A percentile compares a stretch with the other conserved stretches of the same genome.
Evolutionary conservation across 1,284 basidiomycete species (phyloP).

Genomic region (Apiotrichum mycotoxinovorans): DNA sequence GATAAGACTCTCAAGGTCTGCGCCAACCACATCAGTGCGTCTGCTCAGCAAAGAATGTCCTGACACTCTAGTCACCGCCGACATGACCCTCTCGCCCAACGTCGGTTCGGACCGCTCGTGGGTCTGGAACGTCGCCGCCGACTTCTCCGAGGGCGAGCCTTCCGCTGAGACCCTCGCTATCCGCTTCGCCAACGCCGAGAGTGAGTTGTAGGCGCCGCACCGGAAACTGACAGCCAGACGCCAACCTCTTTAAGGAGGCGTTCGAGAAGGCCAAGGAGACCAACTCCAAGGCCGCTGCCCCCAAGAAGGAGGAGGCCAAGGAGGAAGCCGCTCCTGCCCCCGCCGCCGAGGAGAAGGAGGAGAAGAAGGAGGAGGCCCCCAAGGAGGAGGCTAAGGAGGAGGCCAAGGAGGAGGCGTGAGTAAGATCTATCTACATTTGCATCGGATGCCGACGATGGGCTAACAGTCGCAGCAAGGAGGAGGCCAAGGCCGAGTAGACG

Average conservation of each 20-base stretch:
- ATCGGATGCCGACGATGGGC: too few relatives aligned
- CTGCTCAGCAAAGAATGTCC: not conserved
- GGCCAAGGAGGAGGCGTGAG: slow-evolving; percentile 25
- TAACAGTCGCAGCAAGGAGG: slow-evolving; percentile 12
- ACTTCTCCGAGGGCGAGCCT: slow-evolving; percentile 85
- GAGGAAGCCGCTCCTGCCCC: slow-evolving; percentile 29
- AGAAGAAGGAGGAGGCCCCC: slow-evolving; percentile 27
- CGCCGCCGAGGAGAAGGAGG: slow-evolving; percentile 19
- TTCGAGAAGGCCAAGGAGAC: slow-evolving; percentile 78
- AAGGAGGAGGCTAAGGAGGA: slow-evolving; percentile 18
- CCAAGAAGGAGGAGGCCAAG: slow-evolving; percentile 36
- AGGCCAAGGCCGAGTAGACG: slow-evolving; percentile 9
- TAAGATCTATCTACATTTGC: too few relatives aligned
- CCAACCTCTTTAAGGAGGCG: slow-evolving; percentile 75
- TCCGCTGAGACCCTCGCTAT: slow-evolving; percentile 94
- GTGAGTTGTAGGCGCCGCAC: slow-evolving; percentile 56
- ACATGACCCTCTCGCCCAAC: slow-evolving; percentile 96
- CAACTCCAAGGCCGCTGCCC: slow-evolving; percentile 55
- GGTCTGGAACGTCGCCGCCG: slow-evolving; percentile 97
- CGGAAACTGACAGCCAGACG: slow-evolving; percentile 57
- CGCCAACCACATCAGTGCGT: slow-evolving; percentile 93
- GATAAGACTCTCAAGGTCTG: slow-evolving; percentile 99
- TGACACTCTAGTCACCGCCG: slow-evolving; percentile 64
- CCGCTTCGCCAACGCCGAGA: slow-evolving; percentile 94
- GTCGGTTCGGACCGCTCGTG: slow-evolving; percentile 98